A percentile compares a stretch with the other conserved stretches of the same genome.
Conservation (phyloP, 768 basidiomycete genomes). For the Cystoderma amianthinum region DNA sequence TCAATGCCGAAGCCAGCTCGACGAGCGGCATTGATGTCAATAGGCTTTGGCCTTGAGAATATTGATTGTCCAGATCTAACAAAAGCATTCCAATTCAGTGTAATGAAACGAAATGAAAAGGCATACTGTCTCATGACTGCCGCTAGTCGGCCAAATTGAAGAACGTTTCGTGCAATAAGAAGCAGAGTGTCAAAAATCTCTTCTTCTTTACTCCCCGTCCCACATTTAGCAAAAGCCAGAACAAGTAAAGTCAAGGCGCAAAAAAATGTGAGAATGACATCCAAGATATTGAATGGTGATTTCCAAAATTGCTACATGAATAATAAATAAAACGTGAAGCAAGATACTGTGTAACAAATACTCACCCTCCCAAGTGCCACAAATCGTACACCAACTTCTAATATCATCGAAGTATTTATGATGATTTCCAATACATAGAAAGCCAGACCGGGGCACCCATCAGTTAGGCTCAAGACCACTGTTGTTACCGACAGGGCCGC, state of each 20-base stretch:
- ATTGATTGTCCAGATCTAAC: constrained; percentile 82
- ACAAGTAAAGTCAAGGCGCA: constrained; percentile 87
- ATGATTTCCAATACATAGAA: constrained; percentile 90
- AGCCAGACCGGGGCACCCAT: constrained; percentile 80
- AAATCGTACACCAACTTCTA: constrained; percentile 88
- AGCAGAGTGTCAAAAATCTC: constrained; percentile 90
- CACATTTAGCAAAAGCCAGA: constrained; percentile 83
- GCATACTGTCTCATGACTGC: constrained; percentile 90
- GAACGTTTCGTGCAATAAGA: constrained; percentile 85
- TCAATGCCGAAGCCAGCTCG: constrained; percentile 64
- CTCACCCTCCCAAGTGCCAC: constrained; percentile 89
- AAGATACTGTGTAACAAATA: constrained; percentile 6
- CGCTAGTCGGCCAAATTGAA: constrained; percentile 89
- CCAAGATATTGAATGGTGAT: constrained; percentile 87
- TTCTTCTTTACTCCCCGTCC: constrained; percentile 80
- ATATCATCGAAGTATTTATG: constrained; percentile 87
- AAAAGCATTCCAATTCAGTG: constrained; percentile 8
- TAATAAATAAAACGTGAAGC: constrained; percentile 2
- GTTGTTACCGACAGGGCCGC: constrained; percentile 83
- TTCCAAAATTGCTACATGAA: constrained; percentile 86
- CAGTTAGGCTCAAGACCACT: constrained; percentile 72
- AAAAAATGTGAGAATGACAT: constrained; percentile 82
- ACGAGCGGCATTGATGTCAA: constrained; percentile 70
- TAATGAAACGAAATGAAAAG: constrained; percentile 6
- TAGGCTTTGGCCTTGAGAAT: constrained; percentile 80